Conservation (phyloP, 306 rosid genomes). For the Sicyos edulis region DNA sequence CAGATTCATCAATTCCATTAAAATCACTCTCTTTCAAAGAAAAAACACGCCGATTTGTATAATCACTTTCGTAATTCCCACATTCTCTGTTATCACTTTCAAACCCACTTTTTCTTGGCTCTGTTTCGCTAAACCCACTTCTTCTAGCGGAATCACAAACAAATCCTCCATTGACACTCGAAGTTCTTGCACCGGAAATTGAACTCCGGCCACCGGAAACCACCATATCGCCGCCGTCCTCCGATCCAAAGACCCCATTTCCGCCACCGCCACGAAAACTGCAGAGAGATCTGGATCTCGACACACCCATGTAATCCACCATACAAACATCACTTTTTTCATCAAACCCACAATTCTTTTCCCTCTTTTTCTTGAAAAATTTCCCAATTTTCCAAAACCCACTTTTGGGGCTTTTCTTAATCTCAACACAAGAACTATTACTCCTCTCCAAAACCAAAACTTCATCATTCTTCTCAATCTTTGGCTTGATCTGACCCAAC, state of each 20-base stretch:
- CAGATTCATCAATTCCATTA: slow-evolving; percentile 76
- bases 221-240: slow-evolving; percentile 67
- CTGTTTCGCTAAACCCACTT: slow-evolving; percentile 90
- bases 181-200: slow-evolving; percentile 86
- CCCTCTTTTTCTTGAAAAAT: slow-evolving; percentile 65
- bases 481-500: slow-evolving; percentile 29
- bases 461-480: slow-evolving; percentile 40
- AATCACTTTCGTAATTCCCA: slow-evolving; percentile 24
- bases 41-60: slow-evolving; percentile 58
- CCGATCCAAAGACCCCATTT: slow-evolving; percentile 53
- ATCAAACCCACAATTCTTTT: slow-evolving; percentile 58
- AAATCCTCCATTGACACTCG: slow-evolving; percentile 73
- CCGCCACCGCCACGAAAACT: slow-evolving; percentile 62
- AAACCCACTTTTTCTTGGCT: slow-evolving; percentile 73
- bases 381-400: slow-evolving; percentile 73
- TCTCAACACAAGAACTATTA: slow-evolving; percentile 68
- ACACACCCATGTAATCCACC: slow-evolving; percentile 59
- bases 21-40: slow-evolving; percentile 87
- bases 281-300: slow-evolving; percentile 84
- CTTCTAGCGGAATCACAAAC: slow-evolving; percentile 76
- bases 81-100: slow-evolving; percentile 41
- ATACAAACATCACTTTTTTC: slow-evolving; percentile 61
- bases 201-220: slow-evolving; percentile 86
- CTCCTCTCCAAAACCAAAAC: slow-evolving; percentile 52
- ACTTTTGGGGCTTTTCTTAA: slow-evolving; percentile 31